Percentiles rank a stretch among this genome's conserved stretches.
Conservation (phyloP, 202 grass and related monocot species). For the Bolboschoenoplectus hybrid region DNA sequence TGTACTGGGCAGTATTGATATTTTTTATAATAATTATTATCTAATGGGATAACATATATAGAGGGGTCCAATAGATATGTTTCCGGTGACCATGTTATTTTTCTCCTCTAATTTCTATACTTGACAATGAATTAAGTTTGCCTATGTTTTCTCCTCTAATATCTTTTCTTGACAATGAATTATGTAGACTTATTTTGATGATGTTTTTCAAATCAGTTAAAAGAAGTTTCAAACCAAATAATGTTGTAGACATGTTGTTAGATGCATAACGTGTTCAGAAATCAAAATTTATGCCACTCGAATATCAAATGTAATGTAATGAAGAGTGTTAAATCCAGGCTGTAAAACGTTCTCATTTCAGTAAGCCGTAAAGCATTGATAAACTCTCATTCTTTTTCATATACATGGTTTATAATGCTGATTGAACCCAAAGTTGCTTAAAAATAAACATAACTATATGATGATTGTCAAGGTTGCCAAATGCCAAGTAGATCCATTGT, state of each 20-base stretch:
- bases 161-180: not conserved
- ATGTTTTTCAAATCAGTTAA: not conserved
- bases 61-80: not conserved
- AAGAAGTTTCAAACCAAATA: not conserved
- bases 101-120: not conserved
- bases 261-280: not conserved
- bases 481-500: constrained; percentile 15
- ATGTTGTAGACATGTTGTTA: not conserved
- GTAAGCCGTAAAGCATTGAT: not conserved
- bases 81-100: constrained; percentile 13
- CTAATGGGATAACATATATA: constrained; percentile 12
- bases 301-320: not conserved
- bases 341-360: not conserved
- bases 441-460: not conserved
- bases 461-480: not conserved
- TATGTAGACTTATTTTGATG: not conserved
- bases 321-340: not conserved
- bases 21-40: not conserved
- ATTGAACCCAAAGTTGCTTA: not conserved
- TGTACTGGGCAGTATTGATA: not conserved
- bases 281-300: not conserved
- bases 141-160: not conserved
- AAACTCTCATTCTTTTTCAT: not conserved
- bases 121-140: not conserved
- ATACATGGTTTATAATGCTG: not conserved